A percentile compares a stretch with the other conserved stretches of the same genome.
These are phyloP conservation scores for Agrostemma githago DNA, from an alignment of 148 eudicot species.

Conservation along the genomic window DNA sequence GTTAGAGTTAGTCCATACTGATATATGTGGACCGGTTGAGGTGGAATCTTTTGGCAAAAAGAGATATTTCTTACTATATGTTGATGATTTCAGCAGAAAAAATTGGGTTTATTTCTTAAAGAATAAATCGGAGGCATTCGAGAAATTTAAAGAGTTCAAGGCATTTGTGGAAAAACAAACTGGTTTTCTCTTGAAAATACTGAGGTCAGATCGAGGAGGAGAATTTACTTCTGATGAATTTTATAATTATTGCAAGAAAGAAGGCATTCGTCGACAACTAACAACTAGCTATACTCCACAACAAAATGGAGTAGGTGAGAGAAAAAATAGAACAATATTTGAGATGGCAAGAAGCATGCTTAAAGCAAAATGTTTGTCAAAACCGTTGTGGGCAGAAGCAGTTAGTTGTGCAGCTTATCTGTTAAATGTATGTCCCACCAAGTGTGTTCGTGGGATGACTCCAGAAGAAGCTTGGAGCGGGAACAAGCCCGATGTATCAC, in stretches of 20 bases:
- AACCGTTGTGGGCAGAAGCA: constrained; percentile 8
- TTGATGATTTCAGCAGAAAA: constrained; percentile 7
- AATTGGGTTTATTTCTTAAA: constrained; percentile 4
- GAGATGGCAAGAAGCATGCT: constrained; percentile 15
- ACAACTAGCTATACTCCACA: constrained; percentile 6
- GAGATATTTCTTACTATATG: constrained; percentile 3
- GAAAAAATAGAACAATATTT: constrained; percentile 5
- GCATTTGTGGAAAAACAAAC: constrained; percentile 12
- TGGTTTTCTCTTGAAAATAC: not conserved
- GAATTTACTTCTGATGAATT: constrained; percentile 15
- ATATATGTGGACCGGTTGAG: not conserved
- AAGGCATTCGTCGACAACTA: constrained; percentile 1
- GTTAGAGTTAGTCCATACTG: constrained; percentile 6
- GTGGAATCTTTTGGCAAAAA: constrained; percentile 1
- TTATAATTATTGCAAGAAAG: constrained; percentile 5
- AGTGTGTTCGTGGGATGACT: not conserved
- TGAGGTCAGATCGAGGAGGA: constrained; percentile 9
- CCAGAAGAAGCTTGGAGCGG: constrained; percentile 8
- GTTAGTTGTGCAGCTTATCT: constrained; percentile 1
- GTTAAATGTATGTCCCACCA: not conserved
- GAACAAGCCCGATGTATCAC: not conserved
- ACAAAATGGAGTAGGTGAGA: too few relatives aligned
- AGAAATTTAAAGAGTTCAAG: constrained; percentile 15
- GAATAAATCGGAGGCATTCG: constrained; percentile 9
- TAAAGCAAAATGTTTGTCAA: constrained; percentile 6